These are phyloP conservation scores for Panus rudis DNA, from an alignment of 768 basidiomycete species.

Conservation along the genomic window DNA sequence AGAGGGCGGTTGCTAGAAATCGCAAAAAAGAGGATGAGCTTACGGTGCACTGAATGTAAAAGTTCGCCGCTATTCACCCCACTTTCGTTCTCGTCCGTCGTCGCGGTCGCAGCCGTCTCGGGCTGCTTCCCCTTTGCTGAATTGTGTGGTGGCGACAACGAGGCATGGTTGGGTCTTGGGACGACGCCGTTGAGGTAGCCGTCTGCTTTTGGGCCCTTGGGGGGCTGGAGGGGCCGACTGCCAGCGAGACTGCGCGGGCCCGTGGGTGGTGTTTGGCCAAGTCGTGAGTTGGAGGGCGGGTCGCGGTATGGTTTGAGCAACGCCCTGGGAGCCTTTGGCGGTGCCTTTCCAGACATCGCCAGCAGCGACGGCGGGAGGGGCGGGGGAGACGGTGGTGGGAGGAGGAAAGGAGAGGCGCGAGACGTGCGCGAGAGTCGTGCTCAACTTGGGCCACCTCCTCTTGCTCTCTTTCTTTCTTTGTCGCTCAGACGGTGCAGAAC, in stretches of 20 bases:
- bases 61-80: slow-evolving; percentile 18
- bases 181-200: slow-evolving; percentile 27
- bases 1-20: slow-evolving; percentile 5
- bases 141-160: slow-evolving; percentile 22
- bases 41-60: slow-evolving; percentile 8
- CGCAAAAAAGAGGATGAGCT: slow-evolving; percentile 9
- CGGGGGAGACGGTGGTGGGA: slow-evolving; percentile 1
- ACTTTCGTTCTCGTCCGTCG: slow-evolving; percentile 27
- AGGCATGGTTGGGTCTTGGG: slow-evolving; percentile 22
- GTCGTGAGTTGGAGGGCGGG: slow-evolving; percentile 27
- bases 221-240: slow-evolving; percentile 17
- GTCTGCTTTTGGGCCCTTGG: slow-evolving; percentile 24
- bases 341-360: slow-evolving; percentile 71
- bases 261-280: slow-evolving; percentile 54
- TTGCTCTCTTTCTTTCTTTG: no score
- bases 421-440: no score
- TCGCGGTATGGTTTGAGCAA: slow-evolving; percentile 48
- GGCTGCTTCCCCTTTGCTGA: slow-evolving; percentile 37
- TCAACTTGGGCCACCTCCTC: no score
- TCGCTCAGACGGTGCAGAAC: no score
- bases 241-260: slow-evolving; percentile 56
- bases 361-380: slow-evolving; percentile 9
- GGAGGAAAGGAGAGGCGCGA: background rate
- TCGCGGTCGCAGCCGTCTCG: slow-evolving; percentile 27
- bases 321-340: slow-evolving; percentile 69